Evolutionary conservation across 2,329 filamentous ascomycete species (phyloP).

Genomic region (Chrysoporthe austroafricana): DNA sequence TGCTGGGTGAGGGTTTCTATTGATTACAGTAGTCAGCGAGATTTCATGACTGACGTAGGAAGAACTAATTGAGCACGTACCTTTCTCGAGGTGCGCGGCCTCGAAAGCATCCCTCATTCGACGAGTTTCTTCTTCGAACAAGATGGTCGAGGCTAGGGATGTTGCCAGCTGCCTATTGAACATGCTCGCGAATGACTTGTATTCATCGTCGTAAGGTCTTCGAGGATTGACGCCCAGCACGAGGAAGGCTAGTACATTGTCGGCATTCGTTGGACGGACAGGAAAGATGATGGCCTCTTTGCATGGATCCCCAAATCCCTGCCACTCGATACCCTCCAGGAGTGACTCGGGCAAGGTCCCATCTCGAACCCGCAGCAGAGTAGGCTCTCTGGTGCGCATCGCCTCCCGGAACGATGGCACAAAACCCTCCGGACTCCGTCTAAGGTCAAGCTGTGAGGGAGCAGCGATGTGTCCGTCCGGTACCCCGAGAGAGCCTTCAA

Average conservation of each 20-base stretch:
- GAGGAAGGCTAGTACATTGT: conserved; percentile 63
- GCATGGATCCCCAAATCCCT: conserved; percentile 60
- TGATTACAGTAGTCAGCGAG: background rate
- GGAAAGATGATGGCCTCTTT: conserved; percentile 63
- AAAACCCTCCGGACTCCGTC: conserved; percentile 40
- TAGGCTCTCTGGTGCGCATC: conserved; percentile 42
- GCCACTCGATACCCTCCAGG: conserved; percentile 56
- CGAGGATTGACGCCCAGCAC: conserved; percentile 65
- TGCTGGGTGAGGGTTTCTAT: conserved; percentile 39
- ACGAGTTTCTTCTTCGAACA: conserved; percentile 68
- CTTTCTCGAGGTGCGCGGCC: conserved; percentile 39
- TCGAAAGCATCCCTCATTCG: conserved; percentile 46
- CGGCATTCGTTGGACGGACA: conserved; percentile 61
- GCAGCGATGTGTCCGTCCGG: conserved; percentile 40
- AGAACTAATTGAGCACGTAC: background rate
- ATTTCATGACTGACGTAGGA: background rate
- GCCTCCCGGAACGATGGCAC: conserved; percentile 43
- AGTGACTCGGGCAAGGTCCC: conserved; percentile 56
- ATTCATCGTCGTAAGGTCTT: conserved; percentile 66
- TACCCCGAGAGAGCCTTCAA: conserved; percentile 42
- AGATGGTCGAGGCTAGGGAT: conserved; percentile 64
- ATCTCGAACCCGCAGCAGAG: conserved; percentile 36
- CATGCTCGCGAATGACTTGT: conserved; percentile 58
- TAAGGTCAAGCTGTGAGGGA: conserved; percentile 41
- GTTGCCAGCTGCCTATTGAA: conserved; percentile 57